Conservation (phyloP, 2,329 filamentous ascomycete species). For the Sclerotinia subarctica region DNA sequence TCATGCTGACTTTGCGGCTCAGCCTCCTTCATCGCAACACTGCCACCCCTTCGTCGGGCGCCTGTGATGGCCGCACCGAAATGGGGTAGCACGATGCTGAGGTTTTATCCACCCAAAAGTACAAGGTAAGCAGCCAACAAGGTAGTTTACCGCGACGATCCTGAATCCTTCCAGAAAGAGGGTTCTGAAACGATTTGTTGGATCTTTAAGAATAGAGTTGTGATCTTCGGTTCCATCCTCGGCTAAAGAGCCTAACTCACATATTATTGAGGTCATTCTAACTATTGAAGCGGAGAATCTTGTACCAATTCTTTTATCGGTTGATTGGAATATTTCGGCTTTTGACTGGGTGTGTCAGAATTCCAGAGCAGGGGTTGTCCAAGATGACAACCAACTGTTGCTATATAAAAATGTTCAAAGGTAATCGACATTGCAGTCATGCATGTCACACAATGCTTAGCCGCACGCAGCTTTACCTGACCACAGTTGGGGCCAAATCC, state of each 20-base stretch:
- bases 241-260: too few relatives aligned
- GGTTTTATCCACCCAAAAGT: background rate
- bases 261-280: background rate
- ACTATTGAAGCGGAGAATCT: background rate
- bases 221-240: background rate
- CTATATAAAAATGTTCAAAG: background rate
- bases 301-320: background rate
- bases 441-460: background rate
- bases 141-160: background rate
- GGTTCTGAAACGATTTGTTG: background rate
- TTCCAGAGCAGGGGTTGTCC: background rate
- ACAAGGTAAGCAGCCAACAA: background rate
- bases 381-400: too few relatives aligned
- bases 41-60: background rate
- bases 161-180: background rate
- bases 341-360: background rate
- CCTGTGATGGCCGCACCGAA: background rate
- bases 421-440: background rate
- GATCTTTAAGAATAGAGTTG: background rate
- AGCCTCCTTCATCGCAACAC: background rate
- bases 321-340: background rate
- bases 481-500: constrained; percentile 4
- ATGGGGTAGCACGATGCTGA: background rate
- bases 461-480: constrained; percentile 14
- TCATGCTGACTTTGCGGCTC: background rate